Evolutionary conservation across 495 filamentous ascomycete genomes (phyloP), one percentile per base, ranked within the genome.

Genomic region (Massariosphaeria phaeospora): DNA sequence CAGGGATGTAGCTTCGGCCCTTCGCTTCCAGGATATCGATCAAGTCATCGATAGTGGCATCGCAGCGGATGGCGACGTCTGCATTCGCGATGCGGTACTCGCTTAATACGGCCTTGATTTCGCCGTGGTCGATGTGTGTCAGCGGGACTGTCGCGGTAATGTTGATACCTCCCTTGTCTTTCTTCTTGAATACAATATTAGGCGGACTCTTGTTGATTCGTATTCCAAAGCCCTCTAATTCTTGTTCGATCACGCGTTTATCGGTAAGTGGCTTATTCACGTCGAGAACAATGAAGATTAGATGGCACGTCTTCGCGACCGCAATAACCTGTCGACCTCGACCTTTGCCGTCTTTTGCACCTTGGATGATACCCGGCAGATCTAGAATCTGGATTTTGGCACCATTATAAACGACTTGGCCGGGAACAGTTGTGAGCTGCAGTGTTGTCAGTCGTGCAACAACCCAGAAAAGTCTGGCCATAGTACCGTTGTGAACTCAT

Each of bases 361-460:
- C 93, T 72, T 97, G 85, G 59, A 98, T 98, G 66, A 98, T 98
- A 81, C 93, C 93, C 8, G 93, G 93, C 62, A 98, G 78, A 82
- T 98, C 93, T 36, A 98, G 84, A 79, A 98, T 98, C 72, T 98
- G 93, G 64, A 98, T 88, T 65, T 95, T 94, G 29, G 93, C 93
- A 51, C 91, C 93, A 69, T 97, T 97, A 72, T 96, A 97, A 63
- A 85, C 72, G 39, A 98, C 91, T 76, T 96, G 94, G 41, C 93
- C 93, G 44, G 93, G 93, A 24, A 98, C 93, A 46, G 91, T 96
- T 38, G 93, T 98, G 65, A 98, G 78, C 67, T 70, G 49, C 17
- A 36, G 41, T 17, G 36, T 10, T 5, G 51, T 67, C 40, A 64
- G 66, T 34, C 3, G 33, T 17, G 40, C 13, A n/a, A 41, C 38